These are phyloP conservation scores for Sugiyamaella neomexicana DNA, from an alignment of 1,139 yeast genomes.

Conservation along the genomic window DNA sequence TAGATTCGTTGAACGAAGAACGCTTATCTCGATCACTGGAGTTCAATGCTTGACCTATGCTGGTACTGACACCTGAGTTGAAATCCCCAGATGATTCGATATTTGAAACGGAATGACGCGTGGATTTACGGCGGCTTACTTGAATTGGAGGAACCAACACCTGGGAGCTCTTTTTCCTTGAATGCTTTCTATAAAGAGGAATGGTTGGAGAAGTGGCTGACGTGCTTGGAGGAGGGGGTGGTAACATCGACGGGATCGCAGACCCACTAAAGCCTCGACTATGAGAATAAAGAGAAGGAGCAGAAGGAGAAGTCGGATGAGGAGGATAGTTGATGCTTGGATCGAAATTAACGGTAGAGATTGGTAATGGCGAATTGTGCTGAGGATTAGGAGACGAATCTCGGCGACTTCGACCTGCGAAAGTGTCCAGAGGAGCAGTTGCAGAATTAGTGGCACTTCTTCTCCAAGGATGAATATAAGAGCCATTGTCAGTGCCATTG, in stretches of 20 bases:
- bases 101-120: constrained; percentile 5
- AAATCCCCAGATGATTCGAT: background rate
- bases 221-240: constrained; percentile 14
- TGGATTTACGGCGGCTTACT: constrained; percentile 14
- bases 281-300: constrained; percentile 3
- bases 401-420: background rate
- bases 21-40: background rate
- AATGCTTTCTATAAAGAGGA: constrained; percentile 36
- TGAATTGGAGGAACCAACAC: constrained; percentile 40
- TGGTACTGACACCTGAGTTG: background rate
- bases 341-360: constrained; percentile 1
- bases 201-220: constrained; percentile 5
- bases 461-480: constrained; percentile 8
- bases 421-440: too few relatives aligned
- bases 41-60: background rate
- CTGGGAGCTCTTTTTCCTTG: constrained; percentile 39
- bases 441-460: background rate
- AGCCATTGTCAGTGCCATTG: background rate
- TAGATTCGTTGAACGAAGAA: constrained; percentile 3
- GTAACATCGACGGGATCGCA: constrained; percentile 1
- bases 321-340: background rate
- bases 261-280: constrained; percentile 1
- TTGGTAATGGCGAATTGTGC: constrained; percentile 1
- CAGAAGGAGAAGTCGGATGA: background rate
- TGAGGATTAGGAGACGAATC: background rate